phyloP scores from a whole-genome alignment of 225 moss, liverwort and hornwort genomes.

The Neckera pumila region DNA sequence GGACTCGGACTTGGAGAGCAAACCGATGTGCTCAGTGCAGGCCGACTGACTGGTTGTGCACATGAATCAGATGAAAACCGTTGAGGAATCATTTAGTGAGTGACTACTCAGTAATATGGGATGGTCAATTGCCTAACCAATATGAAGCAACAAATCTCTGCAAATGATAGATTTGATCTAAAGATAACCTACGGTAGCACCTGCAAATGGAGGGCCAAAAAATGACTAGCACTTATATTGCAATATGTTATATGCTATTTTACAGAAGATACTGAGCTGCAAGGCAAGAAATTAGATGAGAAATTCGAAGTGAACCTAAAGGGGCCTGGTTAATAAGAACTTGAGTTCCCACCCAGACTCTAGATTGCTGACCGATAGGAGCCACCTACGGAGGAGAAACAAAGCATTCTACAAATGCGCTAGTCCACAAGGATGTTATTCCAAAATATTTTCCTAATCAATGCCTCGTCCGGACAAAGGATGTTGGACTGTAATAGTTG shows the following conservation, averaged over 20 bases:
- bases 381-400: neutral
- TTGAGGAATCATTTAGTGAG: neutral
- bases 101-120: neutral
- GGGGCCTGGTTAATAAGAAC: neutral
- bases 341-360: neutral
- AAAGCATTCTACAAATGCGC: neutral
- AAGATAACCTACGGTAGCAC: neutral
- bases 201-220: neutral
- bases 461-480: conserved; percentile 9
- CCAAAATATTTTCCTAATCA: neutral
- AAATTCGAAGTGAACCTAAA: neutral
- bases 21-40: neutral
- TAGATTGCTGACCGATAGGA: neutral
- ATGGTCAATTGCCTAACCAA: neutral
- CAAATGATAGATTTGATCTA: neutral
- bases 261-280: neutral
- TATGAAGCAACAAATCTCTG: neutral
- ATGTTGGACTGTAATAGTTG: conserved; percentile 15
- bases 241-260: neutral
- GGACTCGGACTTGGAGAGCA: neutral
- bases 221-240: neutral
- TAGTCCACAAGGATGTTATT: neutral
- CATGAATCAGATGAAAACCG: neutral
- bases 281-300: neutral
- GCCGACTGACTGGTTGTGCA: neutral